phyloP scores from a whole-genome alignment of 495 filamentous ascomycete species.

The Aspergillus heteromorphus region DNA sequence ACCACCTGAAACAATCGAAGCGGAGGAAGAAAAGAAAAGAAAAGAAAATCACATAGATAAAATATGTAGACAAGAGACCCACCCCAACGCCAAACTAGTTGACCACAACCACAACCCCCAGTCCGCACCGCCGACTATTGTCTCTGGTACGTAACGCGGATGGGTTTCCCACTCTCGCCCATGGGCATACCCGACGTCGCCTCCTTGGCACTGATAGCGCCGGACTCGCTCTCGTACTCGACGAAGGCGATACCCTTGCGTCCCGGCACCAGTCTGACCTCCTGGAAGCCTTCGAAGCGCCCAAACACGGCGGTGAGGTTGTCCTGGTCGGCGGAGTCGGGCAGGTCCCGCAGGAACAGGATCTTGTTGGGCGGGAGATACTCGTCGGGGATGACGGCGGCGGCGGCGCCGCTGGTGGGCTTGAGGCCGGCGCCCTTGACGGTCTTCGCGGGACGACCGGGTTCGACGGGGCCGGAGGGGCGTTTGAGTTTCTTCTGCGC shows the following conservation, averaged over 20 bases:
- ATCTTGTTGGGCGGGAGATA: conserved; percentile 97
- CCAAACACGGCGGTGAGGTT: conserved; percentile 74
- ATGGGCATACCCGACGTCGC: conserved; percentile 84
- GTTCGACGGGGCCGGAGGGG: conserved; percentile 50
- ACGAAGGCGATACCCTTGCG: conserved; percentile 91
- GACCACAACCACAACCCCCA: conserved; percentile 2
- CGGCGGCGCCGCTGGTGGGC: conserved; percentile 60
- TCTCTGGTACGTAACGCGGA: conserved; percentile 89
- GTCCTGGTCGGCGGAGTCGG: conserved; percentile 79
- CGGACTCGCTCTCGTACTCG: conserved; percentile 86
- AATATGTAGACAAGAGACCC: conserved; percentile 15
- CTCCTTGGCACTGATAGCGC: conserved; percentile 93
- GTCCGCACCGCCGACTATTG: conserved; percentile 60
- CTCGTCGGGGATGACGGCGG: conserved; percentile 86
- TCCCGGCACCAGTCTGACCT: conserved; percentile 83
- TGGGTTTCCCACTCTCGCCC: conserved; percentile 59
- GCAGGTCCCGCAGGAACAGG: conserved; percentile 90
- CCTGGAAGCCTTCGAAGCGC: conserved; percentile 89
- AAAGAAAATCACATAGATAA: conserved; percentile 10
- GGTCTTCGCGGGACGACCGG: conserved; percentile 64
- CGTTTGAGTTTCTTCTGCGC: conserved; percentile 79
- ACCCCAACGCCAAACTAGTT: conserved; percentile 33
- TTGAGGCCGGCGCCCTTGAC: conserved; percentile 77
- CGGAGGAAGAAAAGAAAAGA: too few species aligned
- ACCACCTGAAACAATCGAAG: too few species aligned